A percentile compares a stretch with the other conserved stretches of the same genome.
These are phyloP conservation scores for Brasilioporus rufonigricans DNA, from an alignment of 768 basidiomycete species.

Conservation along the genomic window DNA sequence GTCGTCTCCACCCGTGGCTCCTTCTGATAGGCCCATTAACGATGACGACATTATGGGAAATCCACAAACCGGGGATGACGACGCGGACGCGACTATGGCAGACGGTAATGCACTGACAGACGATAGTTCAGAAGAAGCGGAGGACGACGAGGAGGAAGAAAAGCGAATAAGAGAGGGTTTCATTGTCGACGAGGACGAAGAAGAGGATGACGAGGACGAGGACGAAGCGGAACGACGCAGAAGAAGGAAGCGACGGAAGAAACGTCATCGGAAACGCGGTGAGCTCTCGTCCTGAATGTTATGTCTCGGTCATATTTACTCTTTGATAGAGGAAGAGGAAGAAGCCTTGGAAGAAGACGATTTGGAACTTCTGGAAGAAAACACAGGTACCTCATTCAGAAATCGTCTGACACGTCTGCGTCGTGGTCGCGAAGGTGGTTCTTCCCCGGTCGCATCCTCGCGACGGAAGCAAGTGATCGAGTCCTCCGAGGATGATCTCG, in stretches of 20 bases:
- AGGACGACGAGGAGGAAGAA: conserved; percentile 89
- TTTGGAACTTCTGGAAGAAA: conserved; percentile 80
- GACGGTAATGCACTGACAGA: conserved; percentile 49
- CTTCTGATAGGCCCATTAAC: conserved; percentile 31
- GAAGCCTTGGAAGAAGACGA: conserved; percentile 83
- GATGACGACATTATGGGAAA: conserved; percentile 66
- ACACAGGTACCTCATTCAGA: conserved; percentile 79
- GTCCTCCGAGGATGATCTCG: conserved; percentile 77
- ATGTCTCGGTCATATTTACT: conserved; percentile 9
- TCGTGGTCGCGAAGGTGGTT: conserved; percentile 70
- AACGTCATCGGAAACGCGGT: conserved; percentile 57
- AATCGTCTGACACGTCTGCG: conserved; percentile 73
- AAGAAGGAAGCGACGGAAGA: conserved; percentile 66
- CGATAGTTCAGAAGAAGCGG: conserved; percentile 87
- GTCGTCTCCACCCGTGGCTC: conserved; percentile 50
- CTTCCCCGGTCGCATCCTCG: conserved; percentile 61
- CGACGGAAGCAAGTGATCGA: conserved; percentile 59
- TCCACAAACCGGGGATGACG: conserved; percentile 48
- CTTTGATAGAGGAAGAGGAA: conserved; percentile 45
- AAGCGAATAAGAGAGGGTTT: conserved; percentile 81
- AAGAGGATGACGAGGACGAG: conserved; percentile 72
- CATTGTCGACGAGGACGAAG: conserved; percentile 92
- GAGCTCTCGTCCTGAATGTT: conserved; percentile 20
- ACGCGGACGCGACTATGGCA: conserved; percentile 53
- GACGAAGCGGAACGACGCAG: conserved; percentile 55